phyloP scores from a whole-genome alignment of 106 monocot genomes.

The Xerophyta viscosa region DNA sequence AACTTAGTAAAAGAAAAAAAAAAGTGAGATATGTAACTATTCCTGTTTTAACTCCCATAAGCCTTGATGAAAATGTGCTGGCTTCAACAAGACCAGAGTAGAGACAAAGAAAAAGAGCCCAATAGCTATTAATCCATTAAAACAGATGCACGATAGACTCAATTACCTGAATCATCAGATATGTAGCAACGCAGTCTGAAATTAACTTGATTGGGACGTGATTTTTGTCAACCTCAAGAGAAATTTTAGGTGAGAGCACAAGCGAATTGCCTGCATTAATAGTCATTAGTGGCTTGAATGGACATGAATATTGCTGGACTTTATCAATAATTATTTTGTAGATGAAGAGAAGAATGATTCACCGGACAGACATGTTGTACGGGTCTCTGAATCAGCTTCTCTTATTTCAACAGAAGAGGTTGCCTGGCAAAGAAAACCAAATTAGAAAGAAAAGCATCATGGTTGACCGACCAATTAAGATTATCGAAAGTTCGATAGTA shows the following conservation, averaged over 20 bases:
- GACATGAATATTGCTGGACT: not conserved
- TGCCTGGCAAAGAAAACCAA: conserved; percentile 16
- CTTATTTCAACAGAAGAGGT: conserved; percentile 3
- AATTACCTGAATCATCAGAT: conserved; percentile 27
- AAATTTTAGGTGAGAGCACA: not conserved
- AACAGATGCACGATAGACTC: no score
- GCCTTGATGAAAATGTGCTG: no score
- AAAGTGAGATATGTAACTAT: no score
- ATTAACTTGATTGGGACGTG: conserved; percentile 10
- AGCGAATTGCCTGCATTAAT: not conserved
- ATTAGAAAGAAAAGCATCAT: no score
- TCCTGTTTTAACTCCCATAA: no score
- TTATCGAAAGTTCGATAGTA: not conserved
- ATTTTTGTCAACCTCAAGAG: not conserved
- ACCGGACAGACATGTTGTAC: not conserved
- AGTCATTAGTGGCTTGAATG: not conserved
- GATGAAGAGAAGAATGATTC: not conserved
- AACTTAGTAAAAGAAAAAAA: no score
- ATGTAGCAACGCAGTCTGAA: conserved; percentile 12
- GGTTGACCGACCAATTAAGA: not conserved
- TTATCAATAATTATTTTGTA: not conserved
- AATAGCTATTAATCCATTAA: no score
- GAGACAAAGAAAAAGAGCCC: no score
- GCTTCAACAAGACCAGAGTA: no score
- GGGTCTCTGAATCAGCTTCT: not conserved